phyloP scores from a whole-genome alignment of 2,329 filamentous ascomycete genomes.

The Colletotrichum tabaci region DNA sequence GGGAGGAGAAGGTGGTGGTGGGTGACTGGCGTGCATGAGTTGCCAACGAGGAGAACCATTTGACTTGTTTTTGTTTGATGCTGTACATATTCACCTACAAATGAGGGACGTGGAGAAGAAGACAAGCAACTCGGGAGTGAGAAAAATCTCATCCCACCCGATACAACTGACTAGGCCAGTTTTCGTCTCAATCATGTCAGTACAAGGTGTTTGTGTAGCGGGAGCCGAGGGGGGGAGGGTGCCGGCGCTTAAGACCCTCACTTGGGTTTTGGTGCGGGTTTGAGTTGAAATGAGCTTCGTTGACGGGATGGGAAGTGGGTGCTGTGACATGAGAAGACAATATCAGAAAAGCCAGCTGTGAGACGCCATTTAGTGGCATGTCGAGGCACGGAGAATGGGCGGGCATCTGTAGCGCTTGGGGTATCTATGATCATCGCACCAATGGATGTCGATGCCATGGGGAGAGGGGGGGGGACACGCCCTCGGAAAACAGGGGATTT shows the following conservation, averaged over 20 bases:
- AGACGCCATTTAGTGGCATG: not conserved
- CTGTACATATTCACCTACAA: conserved; percentile 14
- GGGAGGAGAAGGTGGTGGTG: not conserved
- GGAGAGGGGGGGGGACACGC: not conserved
- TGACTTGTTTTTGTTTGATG: not conserved
- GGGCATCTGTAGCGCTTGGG: not conserved
- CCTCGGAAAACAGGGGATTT: not conserved
- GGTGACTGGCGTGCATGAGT: not conserved
- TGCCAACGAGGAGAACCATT: not conserved
- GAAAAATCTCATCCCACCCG: not conserved
- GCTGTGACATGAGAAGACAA: not conserved
- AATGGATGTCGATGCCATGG: not conserved
- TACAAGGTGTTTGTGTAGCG: not conserved
- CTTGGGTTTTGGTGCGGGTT: not conserved
- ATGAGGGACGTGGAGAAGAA: conserved; percentile 12
- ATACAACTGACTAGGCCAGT: not conserved
- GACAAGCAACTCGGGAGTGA: conserved; percentile 25
- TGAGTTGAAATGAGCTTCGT: not conserved
- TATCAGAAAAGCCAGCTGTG: too few species aligned
- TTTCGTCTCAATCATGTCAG: too few species aligned
- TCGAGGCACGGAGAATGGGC: not conserved
- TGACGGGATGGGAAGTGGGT: not conserved
- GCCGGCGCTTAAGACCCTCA: too few species aligned
- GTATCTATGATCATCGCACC: not conserved
- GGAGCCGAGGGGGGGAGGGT: too few species aligned